A percentile compares a stretch with the other conserved stretches of the same genome.
Conservation (phyloP, 441 rosid species). For the Heliophila coronopifolia region DNA sequence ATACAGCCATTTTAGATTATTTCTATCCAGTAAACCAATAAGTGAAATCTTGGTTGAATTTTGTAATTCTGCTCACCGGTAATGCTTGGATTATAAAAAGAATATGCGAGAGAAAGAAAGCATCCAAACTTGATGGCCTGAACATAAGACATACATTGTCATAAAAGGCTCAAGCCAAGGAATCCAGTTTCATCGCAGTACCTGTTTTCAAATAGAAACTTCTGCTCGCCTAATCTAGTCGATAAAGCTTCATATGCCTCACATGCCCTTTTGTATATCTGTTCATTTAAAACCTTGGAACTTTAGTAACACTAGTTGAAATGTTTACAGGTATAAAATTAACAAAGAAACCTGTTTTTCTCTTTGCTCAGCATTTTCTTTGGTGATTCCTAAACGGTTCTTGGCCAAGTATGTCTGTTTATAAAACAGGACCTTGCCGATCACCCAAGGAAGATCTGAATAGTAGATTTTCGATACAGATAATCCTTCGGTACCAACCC, state of each 20-base stretch:
- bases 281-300: conserved; percentile 13
- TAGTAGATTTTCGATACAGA: conserved; percentile 60
- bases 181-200: conserved; percentile 19
- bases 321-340: neutral
- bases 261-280: conserved; percentile 72
- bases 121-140: conserved; percentile 91
- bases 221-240: conserved; percentile 60
- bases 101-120: conserved; percentile 59
- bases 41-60: neutral
- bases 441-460: conserved; percentile 81
- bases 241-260: conserved; percentile 80
- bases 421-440: conserved; percentile 56
- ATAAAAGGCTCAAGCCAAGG: neutral
- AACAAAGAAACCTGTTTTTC: conserved; percentile 57
- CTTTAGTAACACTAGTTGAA: neutral
- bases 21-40: neutral
- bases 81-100: conserved; percentile 64
- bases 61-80: conserved; percentile 54
- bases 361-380: conserved; percentile 54
- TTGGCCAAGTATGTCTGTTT: conserved; percentile 54
- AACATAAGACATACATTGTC: conserved; percentile 4
- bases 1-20: no score
- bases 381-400: conserved; percentile 69
- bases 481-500: conserved; percentile 72
- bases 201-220: conserved; percentile 72